phyloP scores from a whole-genome alignment of 257 asterid species.

The Solanum virginianum region DNA sequence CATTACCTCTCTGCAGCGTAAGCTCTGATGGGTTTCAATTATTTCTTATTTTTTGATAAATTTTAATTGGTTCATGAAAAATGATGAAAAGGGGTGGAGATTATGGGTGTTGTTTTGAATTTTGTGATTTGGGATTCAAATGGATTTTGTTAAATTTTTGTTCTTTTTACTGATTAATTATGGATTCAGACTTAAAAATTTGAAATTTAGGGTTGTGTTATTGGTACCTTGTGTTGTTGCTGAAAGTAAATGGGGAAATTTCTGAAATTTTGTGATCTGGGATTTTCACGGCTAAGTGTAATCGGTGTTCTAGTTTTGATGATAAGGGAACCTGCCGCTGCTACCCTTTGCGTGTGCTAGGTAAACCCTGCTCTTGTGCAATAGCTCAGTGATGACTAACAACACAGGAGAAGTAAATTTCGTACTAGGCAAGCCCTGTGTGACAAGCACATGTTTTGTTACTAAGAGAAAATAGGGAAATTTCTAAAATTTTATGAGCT shows the following conservation, averaged over 20 bases:
- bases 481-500: too few species aligned
- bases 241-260: background rate
- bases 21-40: background rate
- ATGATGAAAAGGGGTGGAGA: background rate
- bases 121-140: background rate
- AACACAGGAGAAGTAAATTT: too few species aligned
- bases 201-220: background rate
- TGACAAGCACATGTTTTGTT: too few species aligned
- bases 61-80: background rate
- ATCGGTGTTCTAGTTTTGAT: background rate
- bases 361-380: too few species aligned
- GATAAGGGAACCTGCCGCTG: background rate
- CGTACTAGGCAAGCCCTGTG: too few species aligned
- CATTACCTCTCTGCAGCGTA: constrained; percentile 87
- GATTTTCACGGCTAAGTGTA: background rate
- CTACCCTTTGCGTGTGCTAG: too few species aligned
- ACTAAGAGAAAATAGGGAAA: too few species aligned
- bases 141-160: background rate
- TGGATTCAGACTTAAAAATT: background rate
- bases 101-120: background rate
- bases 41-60: background rate
- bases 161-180: background rate
- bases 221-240: background rate
- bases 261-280: background rate
- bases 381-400: too few species aligned